These are phyloP conservation scores for Lentithecium fluviatile DNA, from an alignment of 495 filamentous ascomycete species.

Conservation along the genomic window DNA sequence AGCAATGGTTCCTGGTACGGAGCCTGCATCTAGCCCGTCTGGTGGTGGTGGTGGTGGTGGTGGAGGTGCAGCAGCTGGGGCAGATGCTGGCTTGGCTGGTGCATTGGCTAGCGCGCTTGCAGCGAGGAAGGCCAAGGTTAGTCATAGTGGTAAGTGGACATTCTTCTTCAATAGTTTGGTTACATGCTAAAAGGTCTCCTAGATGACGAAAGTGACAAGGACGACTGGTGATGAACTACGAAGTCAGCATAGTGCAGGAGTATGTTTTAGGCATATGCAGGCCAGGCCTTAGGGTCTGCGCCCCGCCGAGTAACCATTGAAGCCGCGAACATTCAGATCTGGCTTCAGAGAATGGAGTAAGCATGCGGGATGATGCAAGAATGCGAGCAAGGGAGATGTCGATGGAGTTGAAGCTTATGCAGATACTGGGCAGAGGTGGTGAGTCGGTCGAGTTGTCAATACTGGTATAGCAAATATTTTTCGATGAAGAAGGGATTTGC, in stretches of 20 bases:
- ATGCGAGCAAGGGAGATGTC: no score
- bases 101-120: constrained; percentile 80
- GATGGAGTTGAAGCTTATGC: no score
- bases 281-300: no score
- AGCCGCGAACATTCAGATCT: no score
- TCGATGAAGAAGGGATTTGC: no score
- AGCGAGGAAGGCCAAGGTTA: constrained; percentile 83
- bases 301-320: no score
- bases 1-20: constrained; percentile 59
- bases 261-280: no score
- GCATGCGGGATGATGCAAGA: no score
- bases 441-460: no score
- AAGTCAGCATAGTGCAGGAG: background rate
- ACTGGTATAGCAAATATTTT: no score
- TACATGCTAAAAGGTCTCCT: constrained; percentile 12
- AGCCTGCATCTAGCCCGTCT: constrained; percentile 34
- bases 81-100: constrained; percentile 69
- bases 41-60: constrained; percentile 44
- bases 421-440: no score
- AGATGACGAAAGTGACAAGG: constrained; percentile 40
- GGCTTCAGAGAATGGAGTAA: no score
- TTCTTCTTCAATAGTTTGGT: background rate
- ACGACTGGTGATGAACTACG: constrained; percentile 32
- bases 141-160: constrained; percentile 75
- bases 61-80: constrained; percentile 52